Evolutionary conservation across 75 land plant species (phyloP), one percentile per base, ranked within the genome.

Genomic region (Cryptomeria japonica): DNA sequence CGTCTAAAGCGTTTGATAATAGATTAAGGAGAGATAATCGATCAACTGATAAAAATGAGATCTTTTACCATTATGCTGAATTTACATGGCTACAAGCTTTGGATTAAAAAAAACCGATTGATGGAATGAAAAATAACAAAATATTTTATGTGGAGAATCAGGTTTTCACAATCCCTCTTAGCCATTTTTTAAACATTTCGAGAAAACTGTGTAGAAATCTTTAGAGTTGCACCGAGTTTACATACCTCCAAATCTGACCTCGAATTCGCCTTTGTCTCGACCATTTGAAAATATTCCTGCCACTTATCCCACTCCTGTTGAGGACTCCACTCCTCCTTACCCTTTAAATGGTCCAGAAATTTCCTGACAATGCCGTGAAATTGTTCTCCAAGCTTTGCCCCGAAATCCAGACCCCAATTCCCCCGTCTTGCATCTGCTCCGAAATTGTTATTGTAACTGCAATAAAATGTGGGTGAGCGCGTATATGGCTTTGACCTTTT

Each of bases 191-290:
- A 51, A 51, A 51, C 53, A 12, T 12, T 51, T 11, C 15, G 0
- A 12, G 53, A 51, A 11, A 51, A 51, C 53, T 51, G 15, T 51
- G 53, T 15, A 5, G 80, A 41, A 79, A 78, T 64, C 70, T 64
- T 25, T 25, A 78, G 22, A 13, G 6, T 19, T 1, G 19, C 18
- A 25, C 28, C 82, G 10, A 7, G 15, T 79, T 19, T 79, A 9
- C 55, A 31, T 55, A 84, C 86, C 86, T 55, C 51, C 86, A 84
- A 34, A 84, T 8, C 37, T 5, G 86, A 84, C 51, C 51, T 84
- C 37, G 56, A 32, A 53, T 84, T 55, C 25, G 51, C 86, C 34
- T 84, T 18, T 36, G 3, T 84, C 10, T 55, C 86, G 41, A 84
- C 86, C 22, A 84, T 25, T 34, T 55, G 14, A 36, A 84, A 84